Evolutionary conservation across 371 early-diverging fungal genomes (phyloP).

Genomic region (Apophysomyces elegans): DNA sequence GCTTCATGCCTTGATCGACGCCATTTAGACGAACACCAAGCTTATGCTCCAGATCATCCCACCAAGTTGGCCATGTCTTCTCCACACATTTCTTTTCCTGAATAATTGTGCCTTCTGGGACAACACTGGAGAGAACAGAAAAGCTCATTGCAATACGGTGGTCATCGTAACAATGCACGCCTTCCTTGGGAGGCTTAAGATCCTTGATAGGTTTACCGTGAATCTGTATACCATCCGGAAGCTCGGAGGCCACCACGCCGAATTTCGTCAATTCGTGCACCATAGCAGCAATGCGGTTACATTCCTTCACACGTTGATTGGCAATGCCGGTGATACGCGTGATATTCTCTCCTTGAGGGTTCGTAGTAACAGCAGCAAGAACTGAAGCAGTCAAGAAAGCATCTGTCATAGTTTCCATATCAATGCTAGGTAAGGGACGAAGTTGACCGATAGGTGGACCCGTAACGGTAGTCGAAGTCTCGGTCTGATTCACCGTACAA

Average conservation of each 20-base stretch:
- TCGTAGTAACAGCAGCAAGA: constrained; percentile 85
- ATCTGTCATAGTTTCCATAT: constrained; percentile 99
- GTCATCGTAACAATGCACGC: constrained; percentile 94
- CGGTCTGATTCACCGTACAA: constrained; percentile 85
- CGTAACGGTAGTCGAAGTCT: constrained; percentile 85
- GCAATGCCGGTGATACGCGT: constrained; percentile 95
- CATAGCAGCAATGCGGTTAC: constrained; percentile 97
- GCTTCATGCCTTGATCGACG: constrained; percentile 63
- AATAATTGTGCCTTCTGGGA: constrained; percentile 77
- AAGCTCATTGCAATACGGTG: constrained; percentile 98
- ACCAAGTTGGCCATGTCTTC: constrained; percentile 98
- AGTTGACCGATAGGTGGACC: constrained; percentile 83
- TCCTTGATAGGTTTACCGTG: constrained; percentile 68
- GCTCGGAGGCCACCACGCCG: constrained; percentile 84
- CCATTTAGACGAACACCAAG: constrained; percentile 79
- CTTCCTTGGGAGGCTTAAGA: constrained; percentile 63
- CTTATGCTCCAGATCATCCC: constrained; percentile 87
- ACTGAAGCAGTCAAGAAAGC: constrained; percentile 96
- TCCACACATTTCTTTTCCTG: constrained; percentile 95
- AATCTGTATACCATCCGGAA: constrained; percentile 91
- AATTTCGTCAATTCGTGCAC: constrained; percentile 89
- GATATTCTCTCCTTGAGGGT: constrained; percentile 55
- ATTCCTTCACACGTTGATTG: constrained; percentile 98
- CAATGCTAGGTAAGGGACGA: constrained; percentile 78
- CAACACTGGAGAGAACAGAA: constrained; percentile 80